phyloP scores from a whole-genome alignment of 176 grass and related monocot genomes.

The Aegilops tauschii region DNA sequence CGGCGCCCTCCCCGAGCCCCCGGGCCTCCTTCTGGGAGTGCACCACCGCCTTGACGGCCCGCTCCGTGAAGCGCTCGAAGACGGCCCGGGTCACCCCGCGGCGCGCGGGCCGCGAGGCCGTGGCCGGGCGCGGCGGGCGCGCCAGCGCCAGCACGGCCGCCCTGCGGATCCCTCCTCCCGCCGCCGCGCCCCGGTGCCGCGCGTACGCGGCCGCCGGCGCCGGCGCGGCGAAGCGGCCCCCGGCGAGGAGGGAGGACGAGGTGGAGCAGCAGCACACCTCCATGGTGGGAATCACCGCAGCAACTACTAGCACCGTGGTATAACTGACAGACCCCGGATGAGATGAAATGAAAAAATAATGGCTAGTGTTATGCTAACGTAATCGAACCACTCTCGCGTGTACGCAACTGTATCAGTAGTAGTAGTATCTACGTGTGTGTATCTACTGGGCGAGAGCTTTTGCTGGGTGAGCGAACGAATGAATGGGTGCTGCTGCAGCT shows the following conservation, averaged over 20 bases:
- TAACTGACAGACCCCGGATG: no score
- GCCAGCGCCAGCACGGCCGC: constrained; percentile 29
- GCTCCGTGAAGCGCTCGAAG: constrained; percentile 89
- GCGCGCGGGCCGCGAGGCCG: neutral
- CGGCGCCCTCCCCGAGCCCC: constrained; percentile 58
- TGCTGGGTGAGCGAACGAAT: no score
- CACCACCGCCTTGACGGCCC: constrained; percentile 71
- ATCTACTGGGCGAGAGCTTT: no score
- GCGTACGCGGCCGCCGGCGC: neutral
- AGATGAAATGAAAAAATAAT: no score
- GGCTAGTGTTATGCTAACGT: no score
- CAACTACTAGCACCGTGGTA: no score
- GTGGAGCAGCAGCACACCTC: constrained; percentile 58
- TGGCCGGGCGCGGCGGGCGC: constrained; percentile 9
- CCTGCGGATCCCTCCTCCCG: neutral
- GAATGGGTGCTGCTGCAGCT: neutral
- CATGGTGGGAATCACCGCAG: constrained; percentile 2
- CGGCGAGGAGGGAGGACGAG: constrained; percentile 1
- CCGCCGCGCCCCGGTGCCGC: constrained; percentile 13
- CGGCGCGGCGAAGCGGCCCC: neutral
- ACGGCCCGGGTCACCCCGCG: constrained; percentile 46
- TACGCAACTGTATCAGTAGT: no score
- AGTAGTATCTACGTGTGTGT: no score
- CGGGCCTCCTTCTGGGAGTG: constrained; percentile 80
- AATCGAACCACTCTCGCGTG: no score